phyloP scores from a whole-genome alignment of 352 stramenopile species.

The Phytopythium montanum region DNA sequence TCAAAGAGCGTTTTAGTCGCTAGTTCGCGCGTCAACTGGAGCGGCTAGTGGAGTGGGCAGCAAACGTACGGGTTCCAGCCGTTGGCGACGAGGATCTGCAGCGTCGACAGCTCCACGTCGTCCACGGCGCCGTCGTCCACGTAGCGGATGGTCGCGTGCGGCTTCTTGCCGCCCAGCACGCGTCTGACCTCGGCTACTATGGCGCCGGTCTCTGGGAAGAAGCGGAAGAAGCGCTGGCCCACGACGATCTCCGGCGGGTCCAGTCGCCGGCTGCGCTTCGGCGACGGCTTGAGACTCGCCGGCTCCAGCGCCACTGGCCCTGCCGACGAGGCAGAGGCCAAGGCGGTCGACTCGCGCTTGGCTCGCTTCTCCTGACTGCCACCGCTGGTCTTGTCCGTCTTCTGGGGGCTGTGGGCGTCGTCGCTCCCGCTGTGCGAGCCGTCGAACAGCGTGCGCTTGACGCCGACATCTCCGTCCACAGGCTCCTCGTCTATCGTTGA shows the following conservation, averaged over 20 bases:
- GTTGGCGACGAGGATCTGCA: slow-evolving; percentile 82
- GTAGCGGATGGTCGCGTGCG: slow-evolving; percentile 66
- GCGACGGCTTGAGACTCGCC: slow-evolving; percentile 41
- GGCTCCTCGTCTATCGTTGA: slow-evolving; percentile 4
- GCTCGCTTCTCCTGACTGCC: slow-evolving; percentile 17
- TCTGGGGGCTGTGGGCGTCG: neutral
- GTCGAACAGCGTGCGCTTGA: slow-evolving; percentile 69
- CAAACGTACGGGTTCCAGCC: slow-evolving; percentile 60
- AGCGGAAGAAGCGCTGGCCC: slow-evolving; percentile 75
- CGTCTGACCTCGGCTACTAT: slow-evolving; percentile 68
- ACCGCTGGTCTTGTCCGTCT: slow-evolving; percentile 18
- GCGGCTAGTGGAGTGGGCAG: no score
- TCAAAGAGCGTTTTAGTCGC: neutral
- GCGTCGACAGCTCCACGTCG: slow-evolving; percentile 53
- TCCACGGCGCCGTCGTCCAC: slow-evolving; percentile 48
- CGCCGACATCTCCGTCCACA: slow-evolving; percentile 15
- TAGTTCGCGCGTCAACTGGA: no score
- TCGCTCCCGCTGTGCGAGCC: slow-evolving; percentile 21
- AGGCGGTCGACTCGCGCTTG: neutral
- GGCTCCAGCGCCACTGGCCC: slow-evolving; percentile 32
- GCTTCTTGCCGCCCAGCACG: slow-evolving; percentile 77
- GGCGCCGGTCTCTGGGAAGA: slow-evolving; percentile 52
- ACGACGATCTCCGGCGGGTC: slow-evolving; percentile 44
- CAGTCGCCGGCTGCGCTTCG: slow-evolving; percentile 44
- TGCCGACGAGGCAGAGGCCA: neutral